A percentile compares a stretch with the other conserved stretches of the same genome.
Evolutionary conservation across 2,329 filamentous ascomycete genomes (phyloP).

Genomic region (Ophiostoma sp.): DNA sequence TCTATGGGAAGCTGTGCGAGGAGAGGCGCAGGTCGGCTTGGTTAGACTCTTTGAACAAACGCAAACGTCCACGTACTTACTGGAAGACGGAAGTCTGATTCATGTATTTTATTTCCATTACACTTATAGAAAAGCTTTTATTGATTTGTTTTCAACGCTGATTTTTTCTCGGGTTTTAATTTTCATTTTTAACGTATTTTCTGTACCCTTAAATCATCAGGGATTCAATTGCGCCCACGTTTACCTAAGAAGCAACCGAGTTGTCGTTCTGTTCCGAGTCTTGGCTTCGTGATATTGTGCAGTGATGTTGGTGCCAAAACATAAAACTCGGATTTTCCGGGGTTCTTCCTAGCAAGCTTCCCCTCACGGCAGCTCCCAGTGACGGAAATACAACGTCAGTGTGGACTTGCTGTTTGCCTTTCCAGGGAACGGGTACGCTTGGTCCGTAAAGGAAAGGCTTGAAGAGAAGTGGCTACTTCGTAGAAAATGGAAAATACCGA

Average conservation of each 20-base stretch:
- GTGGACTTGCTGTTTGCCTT: neutral
- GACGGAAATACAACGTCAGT: neutral
- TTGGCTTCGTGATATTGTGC: neutral
- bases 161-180: neutral
- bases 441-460: neutral
- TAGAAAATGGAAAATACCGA: neutral
- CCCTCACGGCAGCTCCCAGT: neutral
- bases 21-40: conserved; percentile 10
- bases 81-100: conserved; percentile 15
- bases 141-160: neutral
- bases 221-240: neutral
- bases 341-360: too few species aligned
- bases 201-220: neutral
- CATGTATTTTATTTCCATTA: conserved; percentile 9
- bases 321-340: neutral
- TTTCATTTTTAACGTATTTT: neutral
- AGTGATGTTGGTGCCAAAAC: neutral
- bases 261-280: neutral
- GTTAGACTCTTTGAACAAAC: conserved; percentile 15
- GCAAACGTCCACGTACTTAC: conserved; percentile 7
- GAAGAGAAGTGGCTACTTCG: neutral
- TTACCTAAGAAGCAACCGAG: neutral
- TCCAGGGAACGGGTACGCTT: neutral
- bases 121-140: neutral
- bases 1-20: conserved; percentile 3